phyloP scores from a whole-genome alignment of 2,329 filamentous ascomycete species.

The Fusarium zealandicum region DNA sequence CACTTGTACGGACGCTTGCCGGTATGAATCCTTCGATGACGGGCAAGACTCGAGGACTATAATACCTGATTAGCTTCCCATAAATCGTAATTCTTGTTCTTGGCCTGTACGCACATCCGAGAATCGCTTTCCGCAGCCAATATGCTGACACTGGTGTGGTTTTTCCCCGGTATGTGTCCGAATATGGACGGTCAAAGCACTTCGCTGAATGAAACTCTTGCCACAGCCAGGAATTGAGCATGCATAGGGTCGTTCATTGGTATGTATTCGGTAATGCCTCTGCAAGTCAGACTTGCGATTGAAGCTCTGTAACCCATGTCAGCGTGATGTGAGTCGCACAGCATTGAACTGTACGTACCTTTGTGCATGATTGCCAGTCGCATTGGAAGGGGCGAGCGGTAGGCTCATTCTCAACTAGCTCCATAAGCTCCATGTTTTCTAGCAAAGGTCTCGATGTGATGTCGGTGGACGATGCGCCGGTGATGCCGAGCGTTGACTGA shows the following conservation, averaged over 20 bases:
- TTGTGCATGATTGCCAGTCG: conserved; percentile 68
- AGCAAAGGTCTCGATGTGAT: neutral
- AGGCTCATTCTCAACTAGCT: conserved; percentile 70
- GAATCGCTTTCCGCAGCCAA: conserved; percentile 72
- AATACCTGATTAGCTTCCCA: conserved; percentile 13
- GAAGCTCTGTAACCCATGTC: conserved; percentile 62
- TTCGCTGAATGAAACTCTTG: conserved; percentile 76
- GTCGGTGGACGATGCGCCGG: neutral
- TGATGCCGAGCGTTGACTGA: conserved; percentile 1
- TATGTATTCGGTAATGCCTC: conserved; percentile 75
- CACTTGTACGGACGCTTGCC: conserved; percentile 73
- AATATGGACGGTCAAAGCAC: conserved; percentile 73
- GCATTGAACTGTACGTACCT: conserved; percentile 54
- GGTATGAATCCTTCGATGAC: conserved; percentile 71
- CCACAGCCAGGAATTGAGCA: conserved; percentile 68
- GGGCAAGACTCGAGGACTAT: conserved; percentile 70
- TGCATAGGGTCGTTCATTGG: conserved; percentile 72
- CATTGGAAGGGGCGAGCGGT: conserved; percentile 69
- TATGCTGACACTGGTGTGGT: conserved; percentile 71
- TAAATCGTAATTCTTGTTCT: neutral
- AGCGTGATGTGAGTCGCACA: conserved; percentile 3
- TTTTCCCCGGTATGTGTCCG: conserved; percentile 77
- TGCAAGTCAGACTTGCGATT: conserved; percentile 76
- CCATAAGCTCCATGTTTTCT: conserved; percentile 64
- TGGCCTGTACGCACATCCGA: conserved; percentile 64